Conservation (phyloP, 257 asterid genomes). For the Hygrophila difformis region DNA sequence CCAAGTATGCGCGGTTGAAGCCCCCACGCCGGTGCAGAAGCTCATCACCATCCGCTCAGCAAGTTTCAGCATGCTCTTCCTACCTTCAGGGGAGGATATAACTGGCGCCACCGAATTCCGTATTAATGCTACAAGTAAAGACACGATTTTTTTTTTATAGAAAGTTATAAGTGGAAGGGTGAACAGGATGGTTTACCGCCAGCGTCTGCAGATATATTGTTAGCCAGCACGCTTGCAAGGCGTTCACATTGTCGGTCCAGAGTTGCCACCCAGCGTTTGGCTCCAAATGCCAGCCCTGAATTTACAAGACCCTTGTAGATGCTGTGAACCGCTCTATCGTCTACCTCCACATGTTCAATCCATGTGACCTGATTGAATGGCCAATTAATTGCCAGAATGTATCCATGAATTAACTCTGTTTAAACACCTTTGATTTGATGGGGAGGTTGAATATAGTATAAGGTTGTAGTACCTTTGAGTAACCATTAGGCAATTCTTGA, state of each 20-base stretch:
- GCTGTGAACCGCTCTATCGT: slow-evolving; percentile 53
- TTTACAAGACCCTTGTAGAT: slow-evolving; percentile 55
- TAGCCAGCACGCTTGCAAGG: slow-evolving; percentile 62
- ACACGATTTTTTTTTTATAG: too few relatives aligned
- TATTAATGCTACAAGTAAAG: too few relatives aligned
- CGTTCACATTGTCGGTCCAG: slow-evolving; percentile 73
- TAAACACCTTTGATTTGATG: too few relatives aligned
- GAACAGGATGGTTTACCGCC: slow-evolving; percentile 34
- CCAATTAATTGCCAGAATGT: neutral
- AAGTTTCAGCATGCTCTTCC: slow-evolving; percentile 65
- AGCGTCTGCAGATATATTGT: slow-evolving; percentile 49
- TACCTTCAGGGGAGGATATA: slow-evolving; percentile 60
- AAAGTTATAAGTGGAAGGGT: neutral
- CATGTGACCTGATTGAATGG: slow-evolving; percentile 42
- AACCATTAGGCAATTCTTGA: slow-evolving; percentile 73
- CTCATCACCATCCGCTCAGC: slow-evolving; percentile 87
- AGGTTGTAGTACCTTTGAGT: slow-evolving; percentile 40
- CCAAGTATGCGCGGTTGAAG: slow-evolving; percentile 79
- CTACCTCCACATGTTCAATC: slow-evolving; percentile 70
- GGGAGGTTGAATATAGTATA: too few relatives aligned
- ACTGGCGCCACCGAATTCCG: too few relatives aligned
- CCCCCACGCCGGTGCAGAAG: slow-evolving; percentile 71
- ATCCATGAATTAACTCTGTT: too few relatives aligned
- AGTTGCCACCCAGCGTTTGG: slow-evolving; percentile 69
- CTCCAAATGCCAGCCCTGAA: slow-evolving; percentile 66